Evolutionary conservation across 164 flowering plant species (phyloP).

Genomic region (Litsea cubeba): DNA sequence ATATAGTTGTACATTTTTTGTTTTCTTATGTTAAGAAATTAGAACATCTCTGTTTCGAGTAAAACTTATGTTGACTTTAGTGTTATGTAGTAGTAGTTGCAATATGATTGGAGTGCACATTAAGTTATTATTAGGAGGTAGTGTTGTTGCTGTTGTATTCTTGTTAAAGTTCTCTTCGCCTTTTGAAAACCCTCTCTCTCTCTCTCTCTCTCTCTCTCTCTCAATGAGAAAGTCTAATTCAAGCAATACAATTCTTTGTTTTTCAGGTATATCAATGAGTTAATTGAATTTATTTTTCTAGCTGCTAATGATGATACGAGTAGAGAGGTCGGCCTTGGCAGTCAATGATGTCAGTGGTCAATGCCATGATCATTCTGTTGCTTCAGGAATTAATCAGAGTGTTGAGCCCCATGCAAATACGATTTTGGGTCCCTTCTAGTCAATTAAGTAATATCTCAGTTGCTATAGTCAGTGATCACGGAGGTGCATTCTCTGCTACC

Average conservation of each 20-base stretch:
- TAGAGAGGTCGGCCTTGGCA: conserved; percentile 22
- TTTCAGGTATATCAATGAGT: conserved; percentile 80
- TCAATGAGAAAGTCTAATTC: background rate
- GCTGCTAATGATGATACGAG: conserved; percentile 30
- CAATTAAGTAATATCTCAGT: conserved; percentile 23
- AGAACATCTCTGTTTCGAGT: no score
- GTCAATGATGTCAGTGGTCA: conserved; percentile 22
- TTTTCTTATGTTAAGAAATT: no score
- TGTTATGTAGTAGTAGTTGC: background rate
- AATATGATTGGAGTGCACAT: background rate
- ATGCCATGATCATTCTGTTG: conserved; percentile 20
- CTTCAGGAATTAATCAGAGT: conserved; percentile 10
- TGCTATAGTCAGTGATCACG: conserved; percentile 24
- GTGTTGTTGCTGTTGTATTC: background rate
- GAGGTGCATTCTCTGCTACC: conserved; percentile 18
- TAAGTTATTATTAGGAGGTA: background rate
- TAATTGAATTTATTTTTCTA: conserved; percentile 64
- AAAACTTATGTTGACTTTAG: background rate
- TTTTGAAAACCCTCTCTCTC: background rate
- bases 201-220: no score
- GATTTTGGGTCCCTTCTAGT: conserved; percentile 18
- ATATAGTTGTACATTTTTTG: no score
- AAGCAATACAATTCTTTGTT: conserved; percentile 2
- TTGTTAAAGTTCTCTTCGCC: background rate
- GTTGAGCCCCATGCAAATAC: conserved; percentile 21